Evolutionary conservation across 2,329 filamentous ascomycete genomes (phyloP), one percentile per base, ranked within the genome.

Genomic region (Fusarium sp.): DNA sequence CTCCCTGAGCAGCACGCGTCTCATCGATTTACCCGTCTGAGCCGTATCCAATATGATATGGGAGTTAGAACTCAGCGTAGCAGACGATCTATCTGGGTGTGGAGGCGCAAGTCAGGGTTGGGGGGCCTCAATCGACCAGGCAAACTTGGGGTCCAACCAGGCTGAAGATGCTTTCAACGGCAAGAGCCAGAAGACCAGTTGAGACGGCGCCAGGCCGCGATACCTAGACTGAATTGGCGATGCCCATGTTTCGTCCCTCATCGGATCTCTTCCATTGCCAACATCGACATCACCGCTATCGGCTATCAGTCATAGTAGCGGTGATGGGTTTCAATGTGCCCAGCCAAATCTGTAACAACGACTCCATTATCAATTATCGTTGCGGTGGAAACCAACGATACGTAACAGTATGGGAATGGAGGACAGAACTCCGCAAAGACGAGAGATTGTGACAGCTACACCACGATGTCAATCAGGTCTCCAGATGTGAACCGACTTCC

Each of bases 91-190:
- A 65, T 61, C 65, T 68, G 75, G 72, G 75, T 75, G 75, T 76
- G 75, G 74, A 76, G 75, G 73, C 68, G 75, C 68, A 75, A 68
- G 75, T 77, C 75, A 77, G 75, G 75, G 72, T 66, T 77, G 61
- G 75, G 64, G 73, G 75, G 75, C 75, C 75, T 76, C 75, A 77
- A 59, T 70, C 60, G 60, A 26, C 71, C 65, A 75, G 71, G 66
- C 64, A 65, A 64, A 74, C 51, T 66, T 67, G 65, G 58, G 65
- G 65, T 69, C 66, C 65, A 69, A 65, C 61, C 38, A 70, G 72
- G 72, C 61, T 72, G 65, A 70, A 35, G 58, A 71, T 58, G 35
- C 44, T 36, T 39, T 44, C 57, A 63, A n/a, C 26, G 30, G 39
- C 30, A 57, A 57, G 31, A 47, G 24, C 54, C 39, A 35, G n/a